Conservation (phyloP, 495 filamentous ascomycete genomes). For the Neurospora intermedia region DNA sequence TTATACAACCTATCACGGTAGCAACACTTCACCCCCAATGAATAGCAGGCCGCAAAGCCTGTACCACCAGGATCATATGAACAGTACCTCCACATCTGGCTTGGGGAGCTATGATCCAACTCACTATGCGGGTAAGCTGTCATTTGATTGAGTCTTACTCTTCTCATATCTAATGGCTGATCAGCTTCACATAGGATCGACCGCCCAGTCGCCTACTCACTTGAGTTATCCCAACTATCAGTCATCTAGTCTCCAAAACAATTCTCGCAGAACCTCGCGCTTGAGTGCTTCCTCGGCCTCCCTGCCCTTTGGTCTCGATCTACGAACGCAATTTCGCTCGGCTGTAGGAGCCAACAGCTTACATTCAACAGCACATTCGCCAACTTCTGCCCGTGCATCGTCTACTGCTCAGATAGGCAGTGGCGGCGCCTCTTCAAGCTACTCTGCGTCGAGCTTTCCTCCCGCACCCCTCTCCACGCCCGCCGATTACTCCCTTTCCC, state of each 20-base stretch:
- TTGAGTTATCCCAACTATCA: conserved; percentile 34
- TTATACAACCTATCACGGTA: conserved; percentile 36
- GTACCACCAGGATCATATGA: conserved; percentile 23
- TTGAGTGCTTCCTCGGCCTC: conserved; percentile 37
- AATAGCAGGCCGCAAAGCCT: conserved; percentile 29
- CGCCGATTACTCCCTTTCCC: conserved; percentile 41
- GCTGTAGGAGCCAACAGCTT: conserved; percentile 28
- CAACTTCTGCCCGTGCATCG: conserved; percentile 23
- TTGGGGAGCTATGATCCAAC: conserved; percentile 38
- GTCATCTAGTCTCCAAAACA: conserved; percentile 29
- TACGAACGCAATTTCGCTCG: conserved; percentile 39
- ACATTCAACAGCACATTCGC: conserved; percentile 29
- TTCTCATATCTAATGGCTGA: neutral
- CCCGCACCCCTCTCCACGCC: conserved; percentile 44
- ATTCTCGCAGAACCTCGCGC: conserved; percentile 33
- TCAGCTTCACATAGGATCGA: conserved; percentile 23
- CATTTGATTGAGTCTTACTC: neutral
- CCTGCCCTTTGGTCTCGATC: conserved; percentile 34
- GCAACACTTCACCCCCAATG: conserved; percentile 34
- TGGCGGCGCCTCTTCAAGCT: conserved; percentile 27
- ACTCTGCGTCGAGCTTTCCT: conserved; percentile 38
- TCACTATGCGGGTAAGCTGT: conserved; percentile 41
- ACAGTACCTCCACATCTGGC: conserved; percentile 11
- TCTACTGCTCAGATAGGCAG: conserved; percentile 29
- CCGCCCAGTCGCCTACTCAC: conserved; percentile 37